Evolutionary conservation across 768 basidiomycete genomes (phyloP), one percentile per base, ranked within the genome.

Genomic region (Strobilomyces echinocephalus): DNA sequence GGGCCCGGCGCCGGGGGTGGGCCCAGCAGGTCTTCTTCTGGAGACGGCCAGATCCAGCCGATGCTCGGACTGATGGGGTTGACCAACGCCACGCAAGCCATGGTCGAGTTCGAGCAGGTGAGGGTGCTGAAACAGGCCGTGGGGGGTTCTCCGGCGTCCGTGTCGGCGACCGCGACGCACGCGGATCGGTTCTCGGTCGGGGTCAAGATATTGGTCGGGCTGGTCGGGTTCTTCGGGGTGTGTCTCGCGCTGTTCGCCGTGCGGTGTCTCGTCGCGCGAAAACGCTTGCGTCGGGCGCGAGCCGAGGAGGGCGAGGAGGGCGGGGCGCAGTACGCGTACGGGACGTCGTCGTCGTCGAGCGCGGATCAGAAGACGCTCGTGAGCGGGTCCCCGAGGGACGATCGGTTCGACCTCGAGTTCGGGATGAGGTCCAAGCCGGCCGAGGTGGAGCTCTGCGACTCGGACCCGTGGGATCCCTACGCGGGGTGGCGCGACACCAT

Each of bases 101-200:
- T 90, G 54, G 68, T 76, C 2, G 86, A 91, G 57, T 92, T 91
- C 70, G 64, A 82, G 42, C 78, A 74, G 5, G 86, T 89, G 5
- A 81, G 90, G 5, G 79, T 91, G 14, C 69, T 84, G 31, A 78
- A 84, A 45, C 75, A 82, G 53, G 82, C 87, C 0, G 69, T 88
- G n/a, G 63, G 44, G 44, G 57, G 57, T 53, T 20, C 50, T 44
- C 51, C 52, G 44, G 46, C 7, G 63, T 56, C 5, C 72, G 71
- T 4, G 20, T 24, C 24, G 24, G 24, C 24, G 24, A 24, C 24
- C 2, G 24, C 24, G 24, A 24, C 24, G 24, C 24, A 4, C 24
- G 24, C 2, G 24, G 24, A 24, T 24, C 74, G 74, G 55, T 60
- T 83, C 5, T 79, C 76, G 1, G 74, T 87, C 5, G 88, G 86